phyloP scores from a whole-genome alignment of 2,329 filamentous ascomycete genomes.

The Phialophora tarda region DNA sequence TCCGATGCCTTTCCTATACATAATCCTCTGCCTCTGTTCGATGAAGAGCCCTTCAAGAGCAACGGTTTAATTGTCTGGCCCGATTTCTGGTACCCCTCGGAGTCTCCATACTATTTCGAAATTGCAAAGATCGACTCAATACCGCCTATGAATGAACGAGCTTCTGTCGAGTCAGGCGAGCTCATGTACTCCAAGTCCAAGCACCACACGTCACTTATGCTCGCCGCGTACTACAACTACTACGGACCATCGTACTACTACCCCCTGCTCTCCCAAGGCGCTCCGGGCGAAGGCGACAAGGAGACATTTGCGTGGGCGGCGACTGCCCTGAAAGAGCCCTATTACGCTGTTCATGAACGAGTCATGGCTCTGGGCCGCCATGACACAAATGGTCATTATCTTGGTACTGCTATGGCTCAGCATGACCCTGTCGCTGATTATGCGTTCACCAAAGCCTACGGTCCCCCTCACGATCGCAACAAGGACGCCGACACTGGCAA shows the following conservation, averaged over 20 bases:
- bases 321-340: conserved; percentile 47
- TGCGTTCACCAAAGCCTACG: conserved; percentile 21
- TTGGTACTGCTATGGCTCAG: conserved; percentile 45
- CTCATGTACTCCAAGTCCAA: conserved; percentile 53
- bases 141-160: conserved; percentile 43
- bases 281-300: conserved; percentile 58
- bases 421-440: conserved; percentile 47
- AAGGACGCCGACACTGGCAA: conserved; percentile 41
- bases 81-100: conserved; percentile 58
- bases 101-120: conserved; percentile 51
- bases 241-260: conserved; percentile 56
- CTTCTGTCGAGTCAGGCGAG: conserved; percentile 54
- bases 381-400: conserved; percentile 39
- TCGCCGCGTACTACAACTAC: conserved; percentile 58
- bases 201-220: conserved; percentile 51
- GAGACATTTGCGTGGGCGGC: conserved; percentile 58
- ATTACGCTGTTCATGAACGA: conserved; percentile 50
- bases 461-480: conserved; percentile 26
- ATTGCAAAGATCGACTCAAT: conserved; percentile 46
- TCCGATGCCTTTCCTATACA: conserved; percentile 61
- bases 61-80: conserved; percentile 64
- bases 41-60: conserved; percentile 58
- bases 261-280: conserved; percentile 54
- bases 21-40: conserved; percentile 54
- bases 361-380: conserved; percentile 35